Base-by-base conservation (phyloP, 2,329 filamentous ascomycete genomes). In the Fusarium tanahbumbuense region DNA sequence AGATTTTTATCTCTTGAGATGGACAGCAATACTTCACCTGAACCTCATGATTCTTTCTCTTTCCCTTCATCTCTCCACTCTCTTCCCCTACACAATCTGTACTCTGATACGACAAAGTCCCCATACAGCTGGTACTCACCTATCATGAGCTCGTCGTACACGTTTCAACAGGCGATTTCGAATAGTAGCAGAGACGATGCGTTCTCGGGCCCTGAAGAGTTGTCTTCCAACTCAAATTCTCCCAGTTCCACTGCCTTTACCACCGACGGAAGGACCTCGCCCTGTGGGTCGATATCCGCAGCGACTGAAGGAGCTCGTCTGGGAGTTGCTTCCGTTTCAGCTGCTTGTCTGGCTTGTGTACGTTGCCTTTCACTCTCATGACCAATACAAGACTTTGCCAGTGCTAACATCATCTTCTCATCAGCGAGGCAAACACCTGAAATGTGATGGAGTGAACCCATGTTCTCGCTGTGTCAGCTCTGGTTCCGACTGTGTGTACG, bases 401-500 rank as follows among this genome's bases (percentile, higher is more conserved):
- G 40, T 44, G 18, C 69, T 70, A 40, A 72, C 62, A 45, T 57
- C 22, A 16, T 34, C 28, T 27, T 27, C 37, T 15, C 25, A 27
- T 34, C 76, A 89, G 87, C 83, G 87, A 54, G 81, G 76, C 68
- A 89, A 92, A 75, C 92, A 94, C 78, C 84, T 94, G 50, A 94
- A 93, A 77, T 94, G 92, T 77, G 91, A 94, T 78, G 91, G 91
- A 28, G 80, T 83, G 40, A 89, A 81, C 32, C 92, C 92, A 15
- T 94, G 92, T 79, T 85, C 87, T 48, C 88, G 92, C 56, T 94
- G 92, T 78, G 81, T 81, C 23, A 79, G 82, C 53, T 85, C 86
- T 49, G 85, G 86, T 59, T 81, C 84, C 20, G 84, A 90, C 49
- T 95, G 92, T 78, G 81, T 89, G 75, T 94, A 93, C 77, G 88